These are phyloP conservation scores for Calonectria crousiana DNA, from an alignment of 2,329 filamentous ascomycete species.

Conservation along the genomic window DNA sequence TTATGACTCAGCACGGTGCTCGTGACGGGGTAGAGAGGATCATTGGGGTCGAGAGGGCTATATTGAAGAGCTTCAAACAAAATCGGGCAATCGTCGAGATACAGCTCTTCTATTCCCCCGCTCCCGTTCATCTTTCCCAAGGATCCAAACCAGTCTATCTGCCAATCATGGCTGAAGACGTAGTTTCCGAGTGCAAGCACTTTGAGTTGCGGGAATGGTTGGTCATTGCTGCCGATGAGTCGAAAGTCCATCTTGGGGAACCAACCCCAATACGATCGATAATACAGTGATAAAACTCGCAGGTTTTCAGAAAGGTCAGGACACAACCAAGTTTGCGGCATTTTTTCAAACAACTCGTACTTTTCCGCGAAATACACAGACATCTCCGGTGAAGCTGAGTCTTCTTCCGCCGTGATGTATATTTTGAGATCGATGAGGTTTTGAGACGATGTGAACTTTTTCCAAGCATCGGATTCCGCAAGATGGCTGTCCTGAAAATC, in stretches of 20 bases:
- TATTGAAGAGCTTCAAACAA: conserved; percentile 22
- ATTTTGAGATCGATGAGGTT: conserved; percentile 23
- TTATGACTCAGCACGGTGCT: fast-evolving
- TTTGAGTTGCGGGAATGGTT: conserved; percentile 52
- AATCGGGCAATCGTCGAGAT: conserved; percentile 58
- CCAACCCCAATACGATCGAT: conserved; percentile 54
- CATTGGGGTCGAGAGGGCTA: not conserved
- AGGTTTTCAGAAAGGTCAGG: conserved; percentile 36
- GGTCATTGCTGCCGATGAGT: not conserved
- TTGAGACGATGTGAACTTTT: not conserved
- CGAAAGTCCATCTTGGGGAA: conserved; percentile 53
- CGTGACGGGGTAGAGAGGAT: conserved; percentile 19
- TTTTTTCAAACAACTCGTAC: conserved; percentile 33
- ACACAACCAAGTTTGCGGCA: conserved; percentile 40
- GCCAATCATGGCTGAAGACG: conserved; percentile 58
- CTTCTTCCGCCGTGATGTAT: not conserved
- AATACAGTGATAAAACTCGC: conserved; percentile 54
- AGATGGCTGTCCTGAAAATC: conserved; percentile 10
- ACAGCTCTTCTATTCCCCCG: conserved; percentile 51
- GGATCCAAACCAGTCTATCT: conserved; percentile 59
- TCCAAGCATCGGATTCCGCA: conserved; percentile 10
- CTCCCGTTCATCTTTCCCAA: conserved; percentile 41
- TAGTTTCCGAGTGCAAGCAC: conserved; percentile 55
- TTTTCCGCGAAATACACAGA: conserved; percentile 7
- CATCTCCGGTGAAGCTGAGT: not conserved